Base-by-base conservation (phyloP, 2,329 filamentous ascomycete genomes). In the Monilinia laxa region DNA sequence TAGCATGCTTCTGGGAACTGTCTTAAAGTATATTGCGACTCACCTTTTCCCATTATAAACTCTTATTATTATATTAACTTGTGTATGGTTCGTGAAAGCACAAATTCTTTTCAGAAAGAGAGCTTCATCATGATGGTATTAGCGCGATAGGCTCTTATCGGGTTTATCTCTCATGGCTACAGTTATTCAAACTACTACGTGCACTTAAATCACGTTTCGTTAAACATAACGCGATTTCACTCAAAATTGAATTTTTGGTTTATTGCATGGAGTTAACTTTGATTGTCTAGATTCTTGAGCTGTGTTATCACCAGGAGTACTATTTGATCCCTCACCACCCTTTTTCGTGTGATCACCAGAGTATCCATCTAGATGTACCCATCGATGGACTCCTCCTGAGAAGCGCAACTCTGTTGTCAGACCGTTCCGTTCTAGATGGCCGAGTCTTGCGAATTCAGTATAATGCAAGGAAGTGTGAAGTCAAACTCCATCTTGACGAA, bases 41-140 rank as follows among this genome's bases (percentile, higher is more conserved):
- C 57, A 74, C 73, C 72, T 72, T 75, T 75, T 18, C 73, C 73
- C 73, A 75, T 75, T 67, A 67, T 70, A 56, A 67, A 56, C 38
- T 45, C 40, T 63, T 25, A 16, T 60, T 40, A 53, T 52, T 49
- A 53, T 40, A 53, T 52, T 49, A 53, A 23, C 10, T 35, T 42
- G 54, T 51, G 57, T 47, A 60, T 53, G 18, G 16, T 53, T 59
- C 51, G 25, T 60, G 12, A 20, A 60, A 18, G 11, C 38, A 20
- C 25, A 14, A 38, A 38, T 23, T 51, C 23, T 51, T 9, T 5
- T 35, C 31, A 35, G 11, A 1, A 51, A 23, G 45, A 60, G 28
- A n/a, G 20, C 58, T 60, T 60, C 45, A 60, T 49, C 20, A 60
- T 35, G 45, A 51, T 51, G 20, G 35, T 40, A 35, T 60, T 60